Base-by-base conservation (phyloP, 2,329 filamentous ascomycete species). In the Pyrenophora teres region DNA sequence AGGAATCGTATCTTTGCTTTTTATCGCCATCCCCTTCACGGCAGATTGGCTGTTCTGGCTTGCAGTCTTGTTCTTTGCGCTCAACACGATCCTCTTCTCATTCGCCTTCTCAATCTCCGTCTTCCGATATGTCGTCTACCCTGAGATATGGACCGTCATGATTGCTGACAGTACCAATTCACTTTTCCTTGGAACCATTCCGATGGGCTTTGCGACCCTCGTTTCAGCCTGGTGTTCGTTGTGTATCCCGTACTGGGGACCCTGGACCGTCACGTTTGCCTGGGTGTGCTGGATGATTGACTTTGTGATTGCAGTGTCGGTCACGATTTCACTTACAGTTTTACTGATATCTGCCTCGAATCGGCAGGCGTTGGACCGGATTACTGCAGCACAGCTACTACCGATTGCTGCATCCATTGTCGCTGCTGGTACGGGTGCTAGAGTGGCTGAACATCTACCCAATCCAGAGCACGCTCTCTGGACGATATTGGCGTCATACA, bases 131-230 rank as follows among this genome's bases (percentile, higher is more conserved):
- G 74, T 75, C 0, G 62, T 89, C 1, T 90, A 87, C 62, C 87
- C 86, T 0, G 78, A 82, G 51, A 84, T 89, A 25, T 90, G 86
- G 64, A 56, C 52, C 0, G 82, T 81, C 13, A 88, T 90, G 86
- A 80, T 90, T 31, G 74, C 76, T 2, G 84, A 90, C 43, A 86
- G 85, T 0, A 81, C 80, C 1, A 85, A 90, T 63, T 86, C 83
- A 1, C 77, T 90, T 46, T 90, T 90, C 59, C 73, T 90, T 3
- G 87, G 74, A 0, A 87, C 84, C 0, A 80, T 88, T 27, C 86
- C 86, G 0, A 89, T 89, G 84, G 86, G 80, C 0, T 80, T 89
- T 51, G 83, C 85, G 0, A 89, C 86, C 1, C 83, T 89, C 37
- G 81, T 89, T 54, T 84, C 86, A 55, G 85, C 86, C 80, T 82